phyloP scores from a whole-genome alignment of 169 alveolate species.

The Perkinsus marinus region DNA sequence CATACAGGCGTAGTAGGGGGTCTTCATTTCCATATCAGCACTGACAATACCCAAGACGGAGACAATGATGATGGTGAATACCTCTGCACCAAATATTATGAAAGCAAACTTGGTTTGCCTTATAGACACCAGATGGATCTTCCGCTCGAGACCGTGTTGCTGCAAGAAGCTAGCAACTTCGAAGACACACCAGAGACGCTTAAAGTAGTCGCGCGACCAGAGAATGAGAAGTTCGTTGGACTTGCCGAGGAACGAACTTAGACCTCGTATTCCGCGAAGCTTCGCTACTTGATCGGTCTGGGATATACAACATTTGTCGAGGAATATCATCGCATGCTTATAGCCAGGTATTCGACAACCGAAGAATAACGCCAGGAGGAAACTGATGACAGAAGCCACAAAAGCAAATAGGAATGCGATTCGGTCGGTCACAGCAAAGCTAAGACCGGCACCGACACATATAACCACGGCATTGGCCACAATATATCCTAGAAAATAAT shows the following conservation, averaged over 20 bases:
- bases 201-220: not conserved
- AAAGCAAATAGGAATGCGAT: not conserved
- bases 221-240: not conserved
- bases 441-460: too few species aligned
- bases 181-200: not conserved
- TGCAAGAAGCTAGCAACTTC: not conserved
- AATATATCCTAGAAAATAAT: not conserved
- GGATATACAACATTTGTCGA: not conserved
- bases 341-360: not conserved
- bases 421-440: too few species aligned
- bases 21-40: not conserved
- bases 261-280: not conserved
- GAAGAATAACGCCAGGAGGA: not conserved
- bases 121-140: not conserved
- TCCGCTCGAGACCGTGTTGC: not conserved
- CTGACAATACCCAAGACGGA: not conserved
- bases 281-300: not conserved
- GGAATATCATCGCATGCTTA: not conserved
- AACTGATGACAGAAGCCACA: not conserved
- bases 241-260: not conserved
- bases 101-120: not conserved
- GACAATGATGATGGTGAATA: not conserved
- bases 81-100: not conserved
- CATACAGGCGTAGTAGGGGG: not conserved
- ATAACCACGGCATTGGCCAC: not conserved